phyloP scores from a whole-genome alignment of 148 eudicot species.

The Pharnaceum exiguum region DNA sequence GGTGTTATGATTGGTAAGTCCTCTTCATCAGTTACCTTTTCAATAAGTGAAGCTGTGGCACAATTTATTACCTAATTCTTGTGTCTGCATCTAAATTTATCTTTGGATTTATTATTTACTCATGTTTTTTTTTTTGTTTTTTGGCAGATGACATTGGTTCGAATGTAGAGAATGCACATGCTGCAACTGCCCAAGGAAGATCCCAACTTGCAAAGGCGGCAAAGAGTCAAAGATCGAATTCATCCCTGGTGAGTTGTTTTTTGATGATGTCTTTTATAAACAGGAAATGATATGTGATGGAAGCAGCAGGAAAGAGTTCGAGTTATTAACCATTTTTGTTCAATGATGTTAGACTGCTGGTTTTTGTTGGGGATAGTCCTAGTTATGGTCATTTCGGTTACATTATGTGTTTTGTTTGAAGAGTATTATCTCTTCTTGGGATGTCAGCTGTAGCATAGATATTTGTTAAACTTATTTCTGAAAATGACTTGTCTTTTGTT shows the following conservation, averaged over 20 bases:
- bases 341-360: no score
- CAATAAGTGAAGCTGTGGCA: neutral
- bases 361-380: no score
- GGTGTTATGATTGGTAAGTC: slow-evolving; percentile 68
- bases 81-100: neutral
- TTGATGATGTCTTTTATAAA: neutral
- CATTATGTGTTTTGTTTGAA: no score
- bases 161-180: slow-evolving; percentile 67
- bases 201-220: slow-evolving; percentile 80
- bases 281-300: no score
- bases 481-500: neutral
- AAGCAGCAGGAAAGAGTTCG: no score
- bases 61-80: neutral
- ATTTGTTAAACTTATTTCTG: neutral
- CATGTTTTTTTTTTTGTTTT: slow-evolving; percentile 6
- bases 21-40: neutral
- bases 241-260: slow-evolving; percentile 64
- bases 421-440: no score
- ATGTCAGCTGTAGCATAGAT: no score
- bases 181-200: slow-evolving; percentile 71
- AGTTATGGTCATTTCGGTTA: no score
- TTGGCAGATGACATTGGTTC: slow-evolving; percentile 72
- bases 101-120: no score
- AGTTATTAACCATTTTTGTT: no score
- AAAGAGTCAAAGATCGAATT: slow-evolving; percentile 81